A percentile compares a stretch with the other conserved stretches of the same genome.
phyloP scores from a whole-genome alignment of 140 eudicot species.

The Stevia rebaudiana region DNA sequence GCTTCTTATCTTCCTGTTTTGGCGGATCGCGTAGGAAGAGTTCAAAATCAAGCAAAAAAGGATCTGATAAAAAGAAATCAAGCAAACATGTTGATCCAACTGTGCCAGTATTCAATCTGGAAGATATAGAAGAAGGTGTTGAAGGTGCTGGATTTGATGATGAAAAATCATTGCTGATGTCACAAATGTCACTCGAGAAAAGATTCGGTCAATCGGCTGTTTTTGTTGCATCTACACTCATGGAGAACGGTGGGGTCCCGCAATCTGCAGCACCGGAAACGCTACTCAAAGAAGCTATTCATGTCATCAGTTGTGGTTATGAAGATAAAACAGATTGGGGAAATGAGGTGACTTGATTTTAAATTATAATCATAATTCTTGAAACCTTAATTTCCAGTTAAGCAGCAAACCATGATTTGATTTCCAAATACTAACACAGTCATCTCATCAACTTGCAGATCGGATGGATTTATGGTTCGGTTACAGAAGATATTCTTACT shows the following conservation, averaged over 20 bases:
- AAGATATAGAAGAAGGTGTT: conserved; percentile 95
- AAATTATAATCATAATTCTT: neutral
- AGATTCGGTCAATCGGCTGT: conserved; percentile 88
- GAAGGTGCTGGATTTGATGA: conserved; percentile 99
- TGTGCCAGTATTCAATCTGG: conserved; percentile 84
- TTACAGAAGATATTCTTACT: conserved; percentile 93
- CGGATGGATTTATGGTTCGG: conserved; percentile 97
- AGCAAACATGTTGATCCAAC: conserved; percentile 89
- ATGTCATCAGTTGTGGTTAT: conserved; percentile 93
- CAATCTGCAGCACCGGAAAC: conserved; percentile 83
- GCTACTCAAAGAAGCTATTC: conserved; percentile 91
- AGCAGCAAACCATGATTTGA: too few species aligned
- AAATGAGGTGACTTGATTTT: conserved; percentile 46
- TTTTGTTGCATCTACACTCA: conserved; percentile 88
- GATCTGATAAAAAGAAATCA: conserved; percentile 88
- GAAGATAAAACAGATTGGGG: conserved; percentile 96
- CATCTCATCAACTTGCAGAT: conserved; percentile 51
- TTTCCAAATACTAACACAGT: neutral
- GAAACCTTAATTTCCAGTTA: neutral
- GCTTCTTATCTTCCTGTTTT: conserved; percentile 62
- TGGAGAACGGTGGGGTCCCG: conserved; percentile 97
- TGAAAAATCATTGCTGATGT: conserved; percentile 83
- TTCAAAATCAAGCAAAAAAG: conserved; percentile 73
- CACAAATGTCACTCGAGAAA: conserved; percentile 88
- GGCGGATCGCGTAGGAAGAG: conserved; percentile 70